phyloP scores from a whole-genome alignment of 2,329 filamentous ascomycete genomes.

The Tolypocladium paradoxum region DNA sequence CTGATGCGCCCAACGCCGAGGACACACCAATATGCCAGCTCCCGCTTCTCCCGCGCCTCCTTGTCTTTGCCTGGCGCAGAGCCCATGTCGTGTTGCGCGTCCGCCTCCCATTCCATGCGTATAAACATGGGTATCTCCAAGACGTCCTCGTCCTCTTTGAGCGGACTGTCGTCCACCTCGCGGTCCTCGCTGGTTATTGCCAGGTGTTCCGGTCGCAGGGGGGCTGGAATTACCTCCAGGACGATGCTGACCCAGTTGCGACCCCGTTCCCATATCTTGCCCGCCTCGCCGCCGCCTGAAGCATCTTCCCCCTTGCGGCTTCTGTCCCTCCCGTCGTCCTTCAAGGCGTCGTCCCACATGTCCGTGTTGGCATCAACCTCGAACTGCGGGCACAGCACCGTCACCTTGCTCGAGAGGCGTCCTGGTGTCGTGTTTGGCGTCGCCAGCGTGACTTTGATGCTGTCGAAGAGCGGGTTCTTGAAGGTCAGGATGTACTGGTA shows the following conservation, averaged over 20 bases:
- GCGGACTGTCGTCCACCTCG: slow-evolving; percentile 31
- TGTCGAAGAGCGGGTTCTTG: slow-evolving; percentile 89
- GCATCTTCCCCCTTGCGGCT: slow-evolving; percentile 29
- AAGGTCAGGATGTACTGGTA: slow-evolving; percentile 82
- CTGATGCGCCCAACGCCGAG: slow-evolving; percentile 76
- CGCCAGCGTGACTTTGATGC: slow-evolving; percentile 75
- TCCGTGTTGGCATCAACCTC: slow-evolving; percentile 88
- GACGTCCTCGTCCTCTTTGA: slow-evolving; percentile 50
- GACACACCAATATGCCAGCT: slow-evolving; percentile 93
- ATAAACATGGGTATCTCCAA: slow-evolving; percentile 94
- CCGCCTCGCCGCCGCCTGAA: slow-evolving; percentile 58
- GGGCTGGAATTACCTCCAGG: slow-evolving; percentile 71
- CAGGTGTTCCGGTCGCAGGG: slow-evolving; percentile 30
- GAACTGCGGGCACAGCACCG: slow-evolving; percentile 88
- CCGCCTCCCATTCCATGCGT: slow-evolving; percentile 78
- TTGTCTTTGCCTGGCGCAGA: slow-evolving; percentile 40
- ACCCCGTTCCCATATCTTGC: slow-evolving; percentile 92
- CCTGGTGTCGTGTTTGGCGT: slow-evolving; percentile 73
- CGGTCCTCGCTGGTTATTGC: slow-evolving; percentile 19
- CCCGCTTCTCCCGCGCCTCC: slow-evolving; percentile 64
- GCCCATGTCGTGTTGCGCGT: slow-evolving; percentile 54
- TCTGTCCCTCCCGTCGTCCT: slow-evolving; percentile 34
- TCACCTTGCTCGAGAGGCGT: slow-evolving; percentile 67
- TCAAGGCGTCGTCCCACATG: slow-evolving; percentile 78
- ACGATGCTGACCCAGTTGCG: slow-evolving; percentile 94